Conservation (phyloP, 148 eudicot species). For the Fagopyrum homotropicum region DNA sequence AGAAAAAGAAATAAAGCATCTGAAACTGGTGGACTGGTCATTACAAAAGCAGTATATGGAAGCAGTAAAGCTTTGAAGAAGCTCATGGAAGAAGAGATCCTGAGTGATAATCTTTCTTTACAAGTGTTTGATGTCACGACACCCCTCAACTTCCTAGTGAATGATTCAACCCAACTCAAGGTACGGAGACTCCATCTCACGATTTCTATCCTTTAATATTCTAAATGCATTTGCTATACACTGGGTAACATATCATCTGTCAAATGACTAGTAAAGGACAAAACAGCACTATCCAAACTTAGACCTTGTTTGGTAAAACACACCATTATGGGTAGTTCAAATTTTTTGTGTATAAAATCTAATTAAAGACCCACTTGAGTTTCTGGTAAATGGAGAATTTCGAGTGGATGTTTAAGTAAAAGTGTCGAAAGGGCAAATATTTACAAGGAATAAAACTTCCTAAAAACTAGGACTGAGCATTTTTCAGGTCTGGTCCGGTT, state of each 20-base stretch:
- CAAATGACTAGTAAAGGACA: not conserved
- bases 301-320: no score
- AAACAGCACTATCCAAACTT: no score
- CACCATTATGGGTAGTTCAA: no score
- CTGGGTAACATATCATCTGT: not conserved
- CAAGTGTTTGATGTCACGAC: conserved; percentile 75
- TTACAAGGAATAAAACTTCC: no score
- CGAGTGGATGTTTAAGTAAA: no score
- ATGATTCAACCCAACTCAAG: conserved; percentile 89
- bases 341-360: no score
- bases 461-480: no score
- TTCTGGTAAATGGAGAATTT: no score
- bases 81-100: conserved; percentile 26
- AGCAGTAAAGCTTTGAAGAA: conserved; percentile 50
- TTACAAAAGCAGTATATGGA: conserved; percentile 75
- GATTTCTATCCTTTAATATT: not conserved
- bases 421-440: no score
- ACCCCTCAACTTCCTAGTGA: conserved; percentile 81
- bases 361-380: no score
- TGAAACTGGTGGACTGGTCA: conserved; percentile 63
- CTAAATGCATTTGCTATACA: not conserved
- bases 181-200: conserved; percentile 24
- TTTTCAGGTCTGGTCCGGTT: no score
- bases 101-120: conserved; percentile 49
- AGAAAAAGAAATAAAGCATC: conserved; percentile 66